Evolutionary conservation across 345 rosid species (phyloP), one percentile per base, ranked within the genome.

Genomic region (Moricandia moricandioides): DNA sequence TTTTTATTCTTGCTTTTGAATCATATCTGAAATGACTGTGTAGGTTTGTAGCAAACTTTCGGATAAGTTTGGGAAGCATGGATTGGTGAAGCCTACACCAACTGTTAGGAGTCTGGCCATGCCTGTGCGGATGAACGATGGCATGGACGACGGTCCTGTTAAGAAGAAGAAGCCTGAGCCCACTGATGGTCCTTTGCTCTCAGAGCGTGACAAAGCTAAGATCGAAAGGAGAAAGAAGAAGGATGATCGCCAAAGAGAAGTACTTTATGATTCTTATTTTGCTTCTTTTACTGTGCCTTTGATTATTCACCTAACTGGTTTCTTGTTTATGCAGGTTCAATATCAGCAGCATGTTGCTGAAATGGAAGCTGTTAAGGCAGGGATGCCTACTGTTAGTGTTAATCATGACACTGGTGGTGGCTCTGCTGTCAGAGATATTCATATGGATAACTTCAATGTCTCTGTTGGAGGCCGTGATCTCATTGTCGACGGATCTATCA

Each of bases 381-480:
- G 99, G 43, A 95, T 95, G 99, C 99, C 99, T 30, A 83, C 82
- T 77, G 87, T 84, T 13, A 82, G 89, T 76, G 97, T 95, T 31
- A 95, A 78, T 82, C 98, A 95, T 77, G 93, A 90, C 33, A 24
- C 65, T 83, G 75, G 82, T 40, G 85, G 89, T 72, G 98, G 99
- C 77, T 79, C 92, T 4, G 76, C 83, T 74, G 80, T 95, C 67
- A 90, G 91, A 87, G 97, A 92, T 82, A 87, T 95, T 67, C 97
- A 90, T 71, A 84, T 95, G 93, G 97, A 95, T 80, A 92, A 90
- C 78, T 92, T 95, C 71, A 92, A 75, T 78, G 80, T 95, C 71
- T 92, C 99, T 70, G 97, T 95, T 67, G 97, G 97, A 65, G 99
- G 98, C 69, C 99, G 97, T 29, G 99, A 92, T 85, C 93, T 95